These are phyloP conservation scores for Fusarium lateritium DNA, from an alignment of 2,329 filamentous ascomycete species.

Conservation along the genomic window DNA sequence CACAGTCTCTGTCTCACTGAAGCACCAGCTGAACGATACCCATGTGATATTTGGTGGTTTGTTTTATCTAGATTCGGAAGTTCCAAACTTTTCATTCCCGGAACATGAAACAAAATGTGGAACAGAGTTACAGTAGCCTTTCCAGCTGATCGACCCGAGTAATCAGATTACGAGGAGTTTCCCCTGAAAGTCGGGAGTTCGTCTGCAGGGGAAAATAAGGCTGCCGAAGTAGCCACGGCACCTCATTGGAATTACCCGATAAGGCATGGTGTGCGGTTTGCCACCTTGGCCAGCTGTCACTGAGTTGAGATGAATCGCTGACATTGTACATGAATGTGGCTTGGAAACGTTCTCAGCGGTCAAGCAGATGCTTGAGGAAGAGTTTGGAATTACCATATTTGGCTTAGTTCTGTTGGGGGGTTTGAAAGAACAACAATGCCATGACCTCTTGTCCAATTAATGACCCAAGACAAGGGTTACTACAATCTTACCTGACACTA, in stretches of 20 bases:
- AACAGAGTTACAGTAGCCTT: not conserved
- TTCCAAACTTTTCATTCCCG: not conserved
- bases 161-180: not conserved
- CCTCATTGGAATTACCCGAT: not conserved
- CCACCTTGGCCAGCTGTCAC: not conserved
- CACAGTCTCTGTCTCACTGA: not conserved
- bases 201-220: not conserved
- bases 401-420: not conserved
- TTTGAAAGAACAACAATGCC: not conserved
- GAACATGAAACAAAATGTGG: not conserved
- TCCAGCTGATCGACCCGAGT: not conserved
- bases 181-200: not conserved
- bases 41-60: not conserved
- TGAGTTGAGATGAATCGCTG: not conserved
- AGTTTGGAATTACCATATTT: constrained; percentile 8
- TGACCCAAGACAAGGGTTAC: not conserved
- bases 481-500: not conserved
- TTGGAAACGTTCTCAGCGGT: not conserved
- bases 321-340: not conserved
- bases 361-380: not conserved
- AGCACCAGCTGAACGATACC: too few species aligned
- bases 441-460: not conserved
- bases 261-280: not conserved
- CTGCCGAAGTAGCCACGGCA: not conserved
- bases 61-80: constrained; percentile 1